Conservation (phyloP, 306 rosid species). For the Gynostemma pentaphyllum region DNA sequence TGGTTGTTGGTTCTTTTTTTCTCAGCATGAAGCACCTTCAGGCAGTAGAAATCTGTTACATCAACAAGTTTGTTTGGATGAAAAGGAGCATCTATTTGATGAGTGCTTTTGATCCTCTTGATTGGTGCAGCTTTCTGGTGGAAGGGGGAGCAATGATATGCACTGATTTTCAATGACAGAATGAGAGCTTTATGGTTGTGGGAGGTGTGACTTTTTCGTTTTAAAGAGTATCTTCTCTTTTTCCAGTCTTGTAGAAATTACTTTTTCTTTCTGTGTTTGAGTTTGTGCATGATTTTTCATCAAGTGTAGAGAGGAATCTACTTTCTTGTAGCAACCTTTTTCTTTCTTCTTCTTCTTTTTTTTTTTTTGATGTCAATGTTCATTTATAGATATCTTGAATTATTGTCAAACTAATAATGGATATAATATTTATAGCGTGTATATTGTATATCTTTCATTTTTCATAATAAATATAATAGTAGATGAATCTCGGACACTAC, state of each 20-base stretch:
- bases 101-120: background rate
- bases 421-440: no score
- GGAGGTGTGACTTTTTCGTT: conserved; percentile 18
- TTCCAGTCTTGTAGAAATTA: conserved; percentile 12
- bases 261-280: background rate
- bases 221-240: conserved; percentile 11
- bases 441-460: no score
- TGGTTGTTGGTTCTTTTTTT: conserved; percentile 22
- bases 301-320: background rate
- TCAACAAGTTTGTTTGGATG: conserved; percentile 12
- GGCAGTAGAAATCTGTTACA: conserved; percentile 1
- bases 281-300: background rate
- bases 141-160: background rate
- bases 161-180: conserved; percentile 3
- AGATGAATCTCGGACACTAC: no score
- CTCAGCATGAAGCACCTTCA: conserved; percentile 7
- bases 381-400: no score
- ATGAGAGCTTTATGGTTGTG: conserved; percentile 12
- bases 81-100: conserved; percentile 2
- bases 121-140: background rate
- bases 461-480: no score
- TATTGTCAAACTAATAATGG: no score
- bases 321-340: background rate
- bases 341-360: no score
- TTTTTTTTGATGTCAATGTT: no score